Evolutionary conservation across 345 rosid genomes (phyloP).

Genomic region (Ceriops tagal): DNA sequence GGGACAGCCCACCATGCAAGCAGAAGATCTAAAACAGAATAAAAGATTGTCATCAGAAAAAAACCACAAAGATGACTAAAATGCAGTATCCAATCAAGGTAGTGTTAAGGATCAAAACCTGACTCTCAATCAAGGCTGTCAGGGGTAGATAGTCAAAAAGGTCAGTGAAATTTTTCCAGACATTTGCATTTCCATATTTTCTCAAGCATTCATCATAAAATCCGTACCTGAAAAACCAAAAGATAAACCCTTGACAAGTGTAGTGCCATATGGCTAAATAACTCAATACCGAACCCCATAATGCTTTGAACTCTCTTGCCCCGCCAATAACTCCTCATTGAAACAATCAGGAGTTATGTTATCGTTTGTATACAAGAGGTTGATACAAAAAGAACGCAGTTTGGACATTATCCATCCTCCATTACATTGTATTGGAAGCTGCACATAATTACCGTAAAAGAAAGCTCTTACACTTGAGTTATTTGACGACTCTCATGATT

Average conservation of each 20-base stretch:
- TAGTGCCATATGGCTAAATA: slow-evolving; percentile 2
- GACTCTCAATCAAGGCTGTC: slow-evolving; percentile 34
- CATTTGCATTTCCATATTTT: slow-evolving; percentile 40
- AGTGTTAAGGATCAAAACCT: slow-evolving; percentile 14
- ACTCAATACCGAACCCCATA: background rate
- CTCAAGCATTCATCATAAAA: slow-evolving; percentile 37
- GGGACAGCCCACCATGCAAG: slow-evolving; percentile 40
- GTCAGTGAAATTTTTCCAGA: slow-evolving; percentile 38
- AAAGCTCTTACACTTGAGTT: slow-evolving; percentile 34
- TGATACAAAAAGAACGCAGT: background rate
- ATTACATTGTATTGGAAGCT: background rate
- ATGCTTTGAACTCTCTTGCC: background rate
- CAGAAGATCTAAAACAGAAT: slow-evolving; percentile 27
- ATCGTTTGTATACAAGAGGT: background rate
- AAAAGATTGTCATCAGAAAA: slow-evolving; percentile 10
- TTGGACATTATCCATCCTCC: background rate
- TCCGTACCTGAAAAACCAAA: slow-evolving; percentile 26
- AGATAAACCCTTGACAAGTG: background rate
- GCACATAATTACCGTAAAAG: background rate
- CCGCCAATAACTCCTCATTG: background rate
- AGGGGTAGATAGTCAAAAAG: slow-evolving; percentile 38
- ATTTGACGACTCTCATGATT: slow-evolving; percentile 38
- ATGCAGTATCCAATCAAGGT: background rate
- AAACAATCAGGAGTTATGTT: background rate
- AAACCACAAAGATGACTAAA: slow-evolving; percentile 3